phyloP scores from a whole-genome alignment of 2,329 filamentous ascomycete genomes.

The Exserohilum turcica region DNA sequence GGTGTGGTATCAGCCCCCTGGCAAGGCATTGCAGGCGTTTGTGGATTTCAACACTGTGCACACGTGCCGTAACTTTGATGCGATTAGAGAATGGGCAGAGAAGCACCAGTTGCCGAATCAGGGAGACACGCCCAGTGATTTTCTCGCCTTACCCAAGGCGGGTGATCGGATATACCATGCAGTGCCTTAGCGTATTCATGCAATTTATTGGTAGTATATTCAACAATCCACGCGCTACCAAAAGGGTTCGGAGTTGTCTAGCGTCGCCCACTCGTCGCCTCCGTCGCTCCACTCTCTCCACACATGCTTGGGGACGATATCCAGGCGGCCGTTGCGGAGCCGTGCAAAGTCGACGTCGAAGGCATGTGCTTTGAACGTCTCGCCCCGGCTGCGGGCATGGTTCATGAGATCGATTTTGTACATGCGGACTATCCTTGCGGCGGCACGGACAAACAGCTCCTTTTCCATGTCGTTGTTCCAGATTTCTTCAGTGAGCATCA shows the following conservation, averaged over 20 bases:
- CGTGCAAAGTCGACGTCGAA: slow-evolving; percentile 21
- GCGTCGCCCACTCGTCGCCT: slow-evolving; percentile 15
- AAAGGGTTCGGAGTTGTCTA: slow-evolving; percentile 13
- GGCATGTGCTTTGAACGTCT: background rate
- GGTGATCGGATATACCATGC: slow-evolving; percentile 38
- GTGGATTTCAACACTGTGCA: slow-evolving; percentile 68
- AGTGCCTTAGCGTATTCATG: background rate
- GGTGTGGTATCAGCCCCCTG: slow-evolving; percentile 61
- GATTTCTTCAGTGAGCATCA: slow-evolving; percentile 21
- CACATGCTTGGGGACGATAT: slow-evolving; percentile 12
- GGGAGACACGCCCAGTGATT: slow-evolving; percentile 40
- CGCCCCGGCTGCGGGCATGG: background rate
- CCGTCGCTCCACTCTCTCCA: slow-evolving; percentile 20
- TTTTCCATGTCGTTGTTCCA: slow-evolving; percentile 7
- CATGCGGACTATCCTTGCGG: slow-evolving; percentile 24
- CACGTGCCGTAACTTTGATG: slow-evolving; percentile 63
- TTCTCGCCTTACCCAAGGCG: slow-evolving; percentile 47
- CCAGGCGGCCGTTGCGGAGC: slow-evolving; percentile 6
- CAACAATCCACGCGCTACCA: slow-evolving; percentile 5
- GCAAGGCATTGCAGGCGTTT: slow-evolving; percentile 57
- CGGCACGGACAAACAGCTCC: slow-evolving; percentile 22
- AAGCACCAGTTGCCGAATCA: slow-evolving; percentile 54
- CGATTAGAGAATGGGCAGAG: slow-evolving; percentile 60
- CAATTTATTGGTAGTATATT: background rate
- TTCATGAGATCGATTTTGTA: slow-evolving; percentile 20